Conservation (phyloP, 768 basidiomycete genomes). For the Agaricus blazei region DNA sequence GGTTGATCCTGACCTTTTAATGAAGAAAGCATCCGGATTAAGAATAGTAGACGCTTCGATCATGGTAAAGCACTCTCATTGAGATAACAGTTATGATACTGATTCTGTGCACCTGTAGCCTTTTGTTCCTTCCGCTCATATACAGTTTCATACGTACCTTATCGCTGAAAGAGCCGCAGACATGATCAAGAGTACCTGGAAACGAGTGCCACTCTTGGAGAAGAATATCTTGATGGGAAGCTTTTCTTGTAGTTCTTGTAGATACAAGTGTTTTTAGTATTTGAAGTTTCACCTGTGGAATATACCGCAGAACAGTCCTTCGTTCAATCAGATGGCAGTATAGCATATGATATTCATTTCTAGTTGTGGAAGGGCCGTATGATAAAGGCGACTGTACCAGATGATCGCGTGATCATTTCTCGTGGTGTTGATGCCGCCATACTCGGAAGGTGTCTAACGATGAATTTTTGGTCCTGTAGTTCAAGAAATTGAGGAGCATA, state of each 20-base stretch:
- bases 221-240: too few relatives aligned
- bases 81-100: neutral
- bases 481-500: neutral
- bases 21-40: constrained; percentile 29
- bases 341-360: too few relatives aligned
- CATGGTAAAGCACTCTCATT: constrained; percentile 18
- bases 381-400: too few relatives aligned
- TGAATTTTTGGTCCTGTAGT: too few relatives aligned
- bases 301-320: too few relatives aligned
- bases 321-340: too few relatives aligned
- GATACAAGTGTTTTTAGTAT: neutral
- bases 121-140: neutral
- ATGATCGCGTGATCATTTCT: too few relatives aligned
- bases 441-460: too few relatives aligned
- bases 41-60: constrained; percentile 34
- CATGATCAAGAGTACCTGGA: neutral
- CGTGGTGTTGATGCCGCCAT: too few relatives aligned
- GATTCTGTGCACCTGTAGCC: neutral
- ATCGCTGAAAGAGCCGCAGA: constrained; percentile 12
- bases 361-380: too few relatives aligned
- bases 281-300: too few relatives aligned
- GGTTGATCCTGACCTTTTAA: constrained; percentile 29
- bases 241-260: too few relatives aligned
- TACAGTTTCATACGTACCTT: constrained; percentile 1
- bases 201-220: neutral